phyloP scores from a whole-genome alignment of 2,329 filamentous ascomycete genomes.

The Colletotrichum somersetense region DNA sequence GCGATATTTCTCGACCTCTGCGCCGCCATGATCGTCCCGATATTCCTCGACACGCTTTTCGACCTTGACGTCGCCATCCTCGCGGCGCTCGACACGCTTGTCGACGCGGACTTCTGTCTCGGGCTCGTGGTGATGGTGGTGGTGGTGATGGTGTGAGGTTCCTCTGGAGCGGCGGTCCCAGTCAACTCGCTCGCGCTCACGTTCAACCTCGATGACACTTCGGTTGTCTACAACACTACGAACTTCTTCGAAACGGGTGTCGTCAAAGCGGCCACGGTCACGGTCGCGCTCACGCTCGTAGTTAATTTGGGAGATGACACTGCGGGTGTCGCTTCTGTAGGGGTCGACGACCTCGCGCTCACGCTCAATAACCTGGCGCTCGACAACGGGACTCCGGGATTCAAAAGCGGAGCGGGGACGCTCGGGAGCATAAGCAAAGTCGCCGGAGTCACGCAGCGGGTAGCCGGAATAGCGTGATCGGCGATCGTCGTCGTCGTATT shows the following conservation, averaged over 20 bases:
- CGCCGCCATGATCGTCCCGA: slow-evolving; percentile 58
- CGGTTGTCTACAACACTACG: slow-evolving; percentile 55
- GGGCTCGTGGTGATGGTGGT: slow-evolving; percentile 43
- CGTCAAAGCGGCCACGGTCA: slow-evolving; percentile 34
- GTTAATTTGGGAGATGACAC: slow-evolving; percentile 50
- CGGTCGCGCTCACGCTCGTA: slow-evolving; percentile 47
- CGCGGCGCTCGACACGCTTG: slow-evolving; percentile 56
- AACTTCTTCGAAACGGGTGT: slow-evolving; percentile 43
- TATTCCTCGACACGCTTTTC: slow-evolving; percentile 67
- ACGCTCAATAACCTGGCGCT: slow-evolving; percentile 47
- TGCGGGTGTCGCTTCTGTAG: slow-evolving; percentile 44
- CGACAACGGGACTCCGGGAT: slow-evolving; percentile 46
- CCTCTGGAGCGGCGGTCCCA: slow-evolving; percentile 51
- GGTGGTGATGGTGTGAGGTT: slow-evolving; percentile 50
- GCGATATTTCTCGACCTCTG: slow-evolving; percentile 70
- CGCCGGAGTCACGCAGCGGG: slow-evolving; percentile 54
- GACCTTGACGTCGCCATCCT: slow-evolving; percentile 66
- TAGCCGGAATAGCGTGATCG: slow-evolving; percentile 58
- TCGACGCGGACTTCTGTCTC: slow-evolving; percentile 59
- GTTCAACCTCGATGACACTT: slow-evolving; percentile 57
- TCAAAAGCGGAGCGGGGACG: slow-evolving; percentile 66
- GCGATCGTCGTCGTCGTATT: slow-evolving; percentile 61
- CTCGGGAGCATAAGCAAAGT: slow-evolving; percentile 59
- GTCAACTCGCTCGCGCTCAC: slow-evolving; percentile 46
- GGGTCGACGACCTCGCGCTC: slow-evolving; percentile 43